phyloP scores from a whole-genome alignment of 345 rosid genomes.

The Pseudoturritis turrita region DNA sequence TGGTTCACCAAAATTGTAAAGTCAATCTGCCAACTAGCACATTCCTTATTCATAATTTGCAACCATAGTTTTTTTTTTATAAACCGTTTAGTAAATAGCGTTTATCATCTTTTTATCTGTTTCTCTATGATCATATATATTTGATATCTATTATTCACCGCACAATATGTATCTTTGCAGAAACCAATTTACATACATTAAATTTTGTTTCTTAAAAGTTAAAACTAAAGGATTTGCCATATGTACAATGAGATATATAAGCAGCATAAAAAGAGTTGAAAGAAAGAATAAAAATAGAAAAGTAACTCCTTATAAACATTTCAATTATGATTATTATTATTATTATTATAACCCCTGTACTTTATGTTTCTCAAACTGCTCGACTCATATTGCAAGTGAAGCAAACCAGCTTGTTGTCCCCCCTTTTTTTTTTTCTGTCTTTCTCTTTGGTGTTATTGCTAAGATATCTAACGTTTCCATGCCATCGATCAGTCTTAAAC shows the following conservation, averaged over 20 bases:
- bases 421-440: not conserved
- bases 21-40: too few species aligned
- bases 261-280: not conserved
- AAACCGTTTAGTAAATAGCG: too few species aligned
- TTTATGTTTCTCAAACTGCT: not conserved
- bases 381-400: not conserved
- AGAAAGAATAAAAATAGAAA: not conserved
- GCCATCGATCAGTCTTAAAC: not conserved
- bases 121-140: not conserved
- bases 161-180: not conserved
- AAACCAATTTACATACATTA: not conserved
- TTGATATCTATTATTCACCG: not conserved
- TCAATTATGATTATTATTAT: not conserved
- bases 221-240: not conserved
- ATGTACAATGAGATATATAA: not conserved
- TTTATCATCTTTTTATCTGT: too few species aligned
- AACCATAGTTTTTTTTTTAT: too few species aligned
- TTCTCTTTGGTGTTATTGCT: conserved; percentile 15
- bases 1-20: too few species aligned
- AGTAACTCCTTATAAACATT: not conserved
- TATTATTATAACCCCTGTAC: not conserved
- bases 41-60: too few species aligned
- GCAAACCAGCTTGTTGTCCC: conserved; percentile 7
- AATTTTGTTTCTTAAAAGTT: not conserved
- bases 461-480: conserved; percentile 1